phyloP scores from a whole-genome alignment of 768 basidiomycete species.

The Agrocybe praecox region DNA sequence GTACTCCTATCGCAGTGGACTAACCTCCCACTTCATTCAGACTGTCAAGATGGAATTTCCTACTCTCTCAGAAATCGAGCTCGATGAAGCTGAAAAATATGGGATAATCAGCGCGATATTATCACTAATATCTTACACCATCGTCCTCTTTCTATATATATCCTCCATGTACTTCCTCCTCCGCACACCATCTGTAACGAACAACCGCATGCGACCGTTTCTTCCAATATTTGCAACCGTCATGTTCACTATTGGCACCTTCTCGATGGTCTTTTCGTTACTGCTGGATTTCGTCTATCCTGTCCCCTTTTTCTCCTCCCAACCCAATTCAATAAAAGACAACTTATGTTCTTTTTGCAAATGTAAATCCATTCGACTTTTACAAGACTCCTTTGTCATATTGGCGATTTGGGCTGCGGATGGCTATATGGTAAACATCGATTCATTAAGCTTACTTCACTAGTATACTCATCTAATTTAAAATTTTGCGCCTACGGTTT shows the following conservation, averaged over 20 bases:
- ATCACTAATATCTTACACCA: not conserved
- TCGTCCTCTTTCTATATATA: constrained; percentile 5
- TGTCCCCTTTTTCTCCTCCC: not conserved
- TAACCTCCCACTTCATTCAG: not conserved
- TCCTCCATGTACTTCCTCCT: not conserved
- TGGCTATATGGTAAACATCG: not conserved
- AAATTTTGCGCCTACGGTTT: not conserved
- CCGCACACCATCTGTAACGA: not conserved
- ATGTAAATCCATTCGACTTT: not conserved
- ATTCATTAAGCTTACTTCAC: not conserved
- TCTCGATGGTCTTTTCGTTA: not conserved
- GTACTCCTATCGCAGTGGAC: not conserved
- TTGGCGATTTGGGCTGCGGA: not conserved
- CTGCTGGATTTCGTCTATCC: not conserved
- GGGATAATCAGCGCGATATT: not conserved
- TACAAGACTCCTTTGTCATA: not conserved
- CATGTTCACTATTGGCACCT: constrained; percentile 4
- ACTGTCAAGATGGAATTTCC: not conserved
- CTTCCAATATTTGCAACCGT: not conserved
- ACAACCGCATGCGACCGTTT: not conserved
- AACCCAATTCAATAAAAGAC: not conserved
- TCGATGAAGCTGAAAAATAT: not conserved
- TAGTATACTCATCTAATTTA: not conserved
- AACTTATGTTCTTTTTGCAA: not conserved
- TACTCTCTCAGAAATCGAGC: not conserved